phyloP scores from a whole-genome alignment of 2,329 filamentous ascomycete species.

The Aspergillus versicolor region DNA sequence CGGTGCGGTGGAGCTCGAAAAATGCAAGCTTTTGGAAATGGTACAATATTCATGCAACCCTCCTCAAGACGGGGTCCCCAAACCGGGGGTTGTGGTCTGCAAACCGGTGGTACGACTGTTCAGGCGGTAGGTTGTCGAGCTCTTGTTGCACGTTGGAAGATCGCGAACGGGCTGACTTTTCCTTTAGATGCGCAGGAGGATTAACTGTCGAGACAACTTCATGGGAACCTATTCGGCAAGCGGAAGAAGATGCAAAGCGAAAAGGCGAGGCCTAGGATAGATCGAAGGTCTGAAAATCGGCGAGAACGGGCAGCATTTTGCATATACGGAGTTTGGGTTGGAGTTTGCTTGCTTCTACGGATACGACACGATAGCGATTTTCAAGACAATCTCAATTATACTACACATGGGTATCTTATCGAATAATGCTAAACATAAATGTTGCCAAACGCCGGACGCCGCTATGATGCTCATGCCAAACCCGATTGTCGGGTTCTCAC shows the following conservation, averaged over 20 bases:
- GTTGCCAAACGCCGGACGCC: conserved; percentile 18
- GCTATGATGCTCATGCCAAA: conserved; percentile 1
- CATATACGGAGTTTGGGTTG: conserved; percentile 14
- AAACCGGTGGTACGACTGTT: conserved; percentile 59
- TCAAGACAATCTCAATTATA: conserved; percentile 17
- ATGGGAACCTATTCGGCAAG: conserved; percentile 50
- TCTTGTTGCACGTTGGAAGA: not conserved
- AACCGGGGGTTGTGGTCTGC: conserved; percentile 50
- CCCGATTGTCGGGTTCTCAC: conserved; percentile 12
- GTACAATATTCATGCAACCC: conserved; percentile 64
- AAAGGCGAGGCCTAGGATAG: conserved; percentile 20
- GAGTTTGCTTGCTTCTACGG: conserved; percentile 14
- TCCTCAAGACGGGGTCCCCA: conserved; percentile 41
- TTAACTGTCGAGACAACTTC: conserved; percentile 62
- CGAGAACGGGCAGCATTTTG: conserved; percentile 11
- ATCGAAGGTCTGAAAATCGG: conserved; percentile 19
- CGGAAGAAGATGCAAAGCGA: conserved; percentile 35
- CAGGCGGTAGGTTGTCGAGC: conserved; percentile 49
- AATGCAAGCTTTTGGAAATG: conserved; percentile 60
- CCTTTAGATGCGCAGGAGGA: conserved; percentile 48
- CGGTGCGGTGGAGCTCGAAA: conserved; percentile 49
- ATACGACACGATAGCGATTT: conserved; percentile 1
- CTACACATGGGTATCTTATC: conserved; percentile 36
- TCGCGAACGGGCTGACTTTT: not conserved
- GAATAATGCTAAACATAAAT: conserved; percentile 21